Percentiles rank a stretch among this genome's conserved stretches.
Conservation (phyloP, 371 early-diverging fungal genomes). For the Amoeboradix gromovi region DNA sequence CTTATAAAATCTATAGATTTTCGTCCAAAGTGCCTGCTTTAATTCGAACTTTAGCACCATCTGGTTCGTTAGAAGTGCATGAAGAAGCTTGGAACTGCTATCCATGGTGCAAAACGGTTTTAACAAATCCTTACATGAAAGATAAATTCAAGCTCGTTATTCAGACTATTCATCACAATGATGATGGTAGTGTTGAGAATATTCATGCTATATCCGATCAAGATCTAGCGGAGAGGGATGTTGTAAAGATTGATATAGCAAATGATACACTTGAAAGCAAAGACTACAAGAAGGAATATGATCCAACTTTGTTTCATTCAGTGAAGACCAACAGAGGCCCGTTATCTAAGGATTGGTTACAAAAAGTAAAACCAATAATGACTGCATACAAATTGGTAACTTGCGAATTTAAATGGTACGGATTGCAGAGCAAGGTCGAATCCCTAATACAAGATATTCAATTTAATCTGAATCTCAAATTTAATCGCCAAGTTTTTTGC, state of each 20-base stretch:
- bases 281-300: background rate
- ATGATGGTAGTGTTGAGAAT: slow-evolving; percentile 3
- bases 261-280: background rate
- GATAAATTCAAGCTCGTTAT: slow-evolving; percentile 3
- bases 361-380: slow-evolving; percentile 5
- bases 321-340: slow-evolving; percentile 3
- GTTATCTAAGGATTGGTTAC: slow-evolving; percentile 1
- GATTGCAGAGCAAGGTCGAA: slow-evolving; percentile 10
- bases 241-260: slow-evolving; percentile 2
- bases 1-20: slow-evolving; percentile 11
- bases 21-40: slow-evolving; percentile 9
- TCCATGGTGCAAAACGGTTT: slow-evolving; percentile 8
- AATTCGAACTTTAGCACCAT: slow-evolving; percentile 8
- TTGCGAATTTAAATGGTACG: slow-evolving; percentile 10
- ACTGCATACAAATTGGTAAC: slow-evolving; percentile 10
- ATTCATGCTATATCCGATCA: background rate
- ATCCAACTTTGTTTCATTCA: slow-evolving; percentile 2
- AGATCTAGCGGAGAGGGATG: slow-evolving; percentile 1
- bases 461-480: slow-evolving; percentile 6
- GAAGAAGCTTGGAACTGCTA: slow-evolving; percentile 13
- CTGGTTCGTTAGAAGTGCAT: slow-evolving; percentile 9
- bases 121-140: slow-evolving; percentile 1
- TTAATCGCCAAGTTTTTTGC: slow-evolving; percentile 10
- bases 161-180: slow-evolving; percentile 1
- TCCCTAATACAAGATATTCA: slow-evolving; percentile 7